phyloP scores from a whole-genome alignment of 2,329 filamentous ascomycete species.

The Phialophora tarda region DNA sequence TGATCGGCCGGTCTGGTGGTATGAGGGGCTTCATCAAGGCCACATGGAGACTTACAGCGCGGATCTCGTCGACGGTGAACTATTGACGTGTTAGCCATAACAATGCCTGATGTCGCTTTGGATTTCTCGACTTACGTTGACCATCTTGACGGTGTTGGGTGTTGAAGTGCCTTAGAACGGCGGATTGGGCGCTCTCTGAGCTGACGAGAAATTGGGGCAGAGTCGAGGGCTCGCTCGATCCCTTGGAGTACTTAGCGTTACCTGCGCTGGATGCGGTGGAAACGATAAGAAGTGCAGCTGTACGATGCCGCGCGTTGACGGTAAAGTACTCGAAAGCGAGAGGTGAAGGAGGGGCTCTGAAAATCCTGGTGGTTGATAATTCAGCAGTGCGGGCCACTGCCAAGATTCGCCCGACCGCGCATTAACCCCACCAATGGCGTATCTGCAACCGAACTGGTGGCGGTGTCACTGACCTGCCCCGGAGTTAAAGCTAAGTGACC shows the following conservation, averaged over 20 bases:
- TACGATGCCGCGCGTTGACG: constrained; percentile 16
- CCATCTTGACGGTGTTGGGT: constrained; percentile 90
- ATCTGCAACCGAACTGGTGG: not conserved
- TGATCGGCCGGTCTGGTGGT: not conserved
- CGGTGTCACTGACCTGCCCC: constrained; percentile 1
- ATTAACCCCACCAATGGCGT: constrained; percentile 9
- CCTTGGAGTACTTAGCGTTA: constrained; percentile 21
- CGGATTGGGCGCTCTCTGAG: constrained; percentile 39
- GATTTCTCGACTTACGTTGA: constrained; percentile 70
- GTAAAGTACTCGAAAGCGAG: constrained; percentile 7
- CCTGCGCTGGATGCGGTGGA: constrained; percentile 24
- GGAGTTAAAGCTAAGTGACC: not conserved
- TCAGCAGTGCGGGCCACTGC: constrained; percentile 14
- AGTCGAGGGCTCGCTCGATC: constrained; percentile 34
- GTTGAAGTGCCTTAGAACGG: constrained; percentile 28
- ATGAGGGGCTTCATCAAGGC: not conserved
- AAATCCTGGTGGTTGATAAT: constrained; percentile 17
- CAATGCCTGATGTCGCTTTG: constrained; percentile 25
- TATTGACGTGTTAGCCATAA: constrained; percentile 53
- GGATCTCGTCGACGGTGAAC: constrained; percentile 95
- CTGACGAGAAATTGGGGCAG: constrained; percentile 26
- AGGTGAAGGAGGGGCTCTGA: constrained; percentile 17
- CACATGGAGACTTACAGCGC: constrained; percentile 43
- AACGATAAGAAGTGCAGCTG: constrained; percentile 19
- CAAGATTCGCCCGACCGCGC: constrained; percentile 6